phyloP scores from a whole-genome alignment of 163 green algal genomes.

The Botryococcus braunii region DNA sequence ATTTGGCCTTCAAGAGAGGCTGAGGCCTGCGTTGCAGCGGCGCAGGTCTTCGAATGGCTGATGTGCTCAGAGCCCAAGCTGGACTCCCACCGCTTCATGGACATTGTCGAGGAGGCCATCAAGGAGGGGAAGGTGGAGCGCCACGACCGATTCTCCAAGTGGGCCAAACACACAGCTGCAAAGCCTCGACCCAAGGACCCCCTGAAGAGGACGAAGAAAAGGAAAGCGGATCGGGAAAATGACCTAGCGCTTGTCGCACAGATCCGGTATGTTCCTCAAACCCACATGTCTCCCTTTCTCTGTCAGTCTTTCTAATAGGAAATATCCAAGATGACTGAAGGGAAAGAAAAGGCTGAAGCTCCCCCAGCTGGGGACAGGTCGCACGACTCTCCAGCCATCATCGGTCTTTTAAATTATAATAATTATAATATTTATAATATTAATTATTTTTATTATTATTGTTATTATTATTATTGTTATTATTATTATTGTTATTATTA shows the following conservation, averaged over 20 bases:
- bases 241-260: slow-evolving; percentile 18
- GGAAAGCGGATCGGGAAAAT: slow-evolving; percentile 1
- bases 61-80: slow-evolving; percentile 58
- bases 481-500: too few species aligned
- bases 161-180: slow-evolving; percentile 34
- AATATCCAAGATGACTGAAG: too few species aligned
- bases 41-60: slow-evolving; percentile 65
- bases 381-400: too few species aligned
- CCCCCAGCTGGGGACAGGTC: too few species aligned
- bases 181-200: slow-evolving; percentile 23
- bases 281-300: not conserved
- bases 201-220: slow-evolving; percentile 16
- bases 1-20: too few species aligned
- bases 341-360: too few species aligned
- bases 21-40: not conserved
- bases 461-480: too few species aligned
- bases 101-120: slow-evolving; percentile 47
- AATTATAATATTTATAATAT: too few species aligned
- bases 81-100: slow-evolving; percentile 72
- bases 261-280: slow-evolving; percentile 17
- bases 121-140: slow-evolving; percentile 14
- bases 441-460: too few species aligned
- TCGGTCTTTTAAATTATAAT: too few species aligned
- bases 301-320: too few species aligned
- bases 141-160: slow-evolving; percentile 31